Conservation (phyloP, 2,329 filamentous ascomycete genomes). For the Hypoxylon sp. region DNA sequence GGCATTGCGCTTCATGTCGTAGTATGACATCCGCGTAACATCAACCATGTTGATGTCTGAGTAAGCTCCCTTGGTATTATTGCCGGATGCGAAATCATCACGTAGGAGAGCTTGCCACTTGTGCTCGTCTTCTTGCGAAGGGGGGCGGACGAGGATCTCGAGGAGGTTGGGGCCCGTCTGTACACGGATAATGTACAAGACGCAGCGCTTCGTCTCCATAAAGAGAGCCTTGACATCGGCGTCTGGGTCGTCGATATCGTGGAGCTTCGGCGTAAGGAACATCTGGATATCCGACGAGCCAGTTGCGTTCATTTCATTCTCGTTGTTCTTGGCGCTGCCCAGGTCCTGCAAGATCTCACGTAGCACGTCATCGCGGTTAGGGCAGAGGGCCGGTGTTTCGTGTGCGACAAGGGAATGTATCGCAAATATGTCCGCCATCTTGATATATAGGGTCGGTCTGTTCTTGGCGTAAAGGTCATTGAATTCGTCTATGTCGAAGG, state of each 20-base stretch:
- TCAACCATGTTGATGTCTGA: slow-evolving; percentile 90
- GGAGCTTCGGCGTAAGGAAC: slow-evolving; percentile 88
- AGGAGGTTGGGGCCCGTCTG: slow-evolving; percentile 93
- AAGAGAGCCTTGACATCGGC: slow-evolving; percentile 92
- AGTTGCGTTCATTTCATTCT: slow-evolving; percentile 89
- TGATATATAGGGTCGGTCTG: slow-evolving; percentile 98
- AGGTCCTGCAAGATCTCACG: slow-evolving; percentile 93
- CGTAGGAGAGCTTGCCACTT: slow-evolving; percentile 85
- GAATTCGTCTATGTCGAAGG: slow-evolving; percentile 99
- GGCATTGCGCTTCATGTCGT: slow-evolving; percentile 90
- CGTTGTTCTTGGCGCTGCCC: slow-evolving; percentile 95
- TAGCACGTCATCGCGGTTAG: slow-evolving; percentile 84
- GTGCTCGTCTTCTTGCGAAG: slow-evolving; percentile 86
- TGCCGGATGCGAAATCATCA: slow-evolving; percentile 81
- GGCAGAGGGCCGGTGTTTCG: slow-evolving; percentile 82
- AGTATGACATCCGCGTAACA: slow-evolving; percentile 88
- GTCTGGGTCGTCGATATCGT: slow-evolving; percentile 92
- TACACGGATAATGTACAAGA: slow-evolving; percentile 96
- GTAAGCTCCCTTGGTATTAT: slow-evolving; percentile 83
- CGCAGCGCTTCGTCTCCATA: slow-evolving; percentile 97
- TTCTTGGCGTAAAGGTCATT: slow-evolving; percentile 97
- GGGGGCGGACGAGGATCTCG: slow-evolving; percentile 93
- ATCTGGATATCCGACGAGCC: slow-evolving; percentile 91
- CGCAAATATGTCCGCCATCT: slow-evolving; percentile 96
- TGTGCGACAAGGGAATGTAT: slow-evolving; percentile 89